Conservation (phyloP, 495 filamentous ascomycete genomes). For the Penicillium paxilli region DNA sequence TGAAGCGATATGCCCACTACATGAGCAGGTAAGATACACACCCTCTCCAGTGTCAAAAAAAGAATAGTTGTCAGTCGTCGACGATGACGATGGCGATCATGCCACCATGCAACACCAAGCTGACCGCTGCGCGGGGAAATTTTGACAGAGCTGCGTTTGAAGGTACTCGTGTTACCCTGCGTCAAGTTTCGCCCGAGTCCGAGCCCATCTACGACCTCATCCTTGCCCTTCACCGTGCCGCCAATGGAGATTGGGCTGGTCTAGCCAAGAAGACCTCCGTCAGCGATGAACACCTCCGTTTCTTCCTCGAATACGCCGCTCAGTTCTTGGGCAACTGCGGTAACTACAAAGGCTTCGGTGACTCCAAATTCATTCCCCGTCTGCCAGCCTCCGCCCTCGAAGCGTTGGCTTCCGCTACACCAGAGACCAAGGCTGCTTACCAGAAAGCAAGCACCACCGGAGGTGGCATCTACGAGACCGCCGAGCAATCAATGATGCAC, state of each 20-base stretch:
- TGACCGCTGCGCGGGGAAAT: slow-evolving; percentile 7
- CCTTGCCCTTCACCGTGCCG: slow-evolving; percentile 69
- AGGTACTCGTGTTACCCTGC: slow-evolving; percentile 80
- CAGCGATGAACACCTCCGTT: slow-evolving; percentile 64
- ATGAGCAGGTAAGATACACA: slow-evolving; percentile 69
- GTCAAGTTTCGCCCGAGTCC: slow-evolving; percentile 88
- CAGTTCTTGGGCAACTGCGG: slow-evolving; percentile 90
- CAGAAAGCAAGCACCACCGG: slow-evolving; percentile 52
- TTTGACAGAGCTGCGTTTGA: slow-evolving; percentile 74
- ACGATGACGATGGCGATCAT: not conserved
- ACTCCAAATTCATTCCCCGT: slow-evolving; percentile 90
- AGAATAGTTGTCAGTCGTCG: not conserved
- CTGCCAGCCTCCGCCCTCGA: slow-evolving; percentile 65
- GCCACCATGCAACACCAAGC: not conserved
- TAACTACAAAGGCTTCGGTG: slow-evolving; percentile 96
- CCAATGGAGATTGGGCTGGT: slow-evolving; percentile 74
- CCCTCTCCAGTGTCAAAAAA: not conserved
- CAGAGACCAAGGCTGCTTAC: slow-evolving; percentile 61
- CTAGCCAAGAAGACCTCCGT: slow-evolving; percentile 69
- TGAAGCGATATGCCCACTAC: slow-evolving; percentile 81
- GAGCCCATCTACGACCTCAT: slow-evolving; percentile 93
- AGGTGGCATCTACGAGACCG: slow-evolving; percentile 72
- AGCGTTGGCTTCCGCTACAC: slow-evolving; percentile 65
- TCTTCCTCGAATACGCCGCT: slow-evolving; percentile 83
- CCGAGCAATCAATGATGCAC: slow-evolving; percentile 68